Evolutionary conservation across 148 eudicot genomes (phyloP).

Genomic region (Fallopia convolvulus): DNA sequence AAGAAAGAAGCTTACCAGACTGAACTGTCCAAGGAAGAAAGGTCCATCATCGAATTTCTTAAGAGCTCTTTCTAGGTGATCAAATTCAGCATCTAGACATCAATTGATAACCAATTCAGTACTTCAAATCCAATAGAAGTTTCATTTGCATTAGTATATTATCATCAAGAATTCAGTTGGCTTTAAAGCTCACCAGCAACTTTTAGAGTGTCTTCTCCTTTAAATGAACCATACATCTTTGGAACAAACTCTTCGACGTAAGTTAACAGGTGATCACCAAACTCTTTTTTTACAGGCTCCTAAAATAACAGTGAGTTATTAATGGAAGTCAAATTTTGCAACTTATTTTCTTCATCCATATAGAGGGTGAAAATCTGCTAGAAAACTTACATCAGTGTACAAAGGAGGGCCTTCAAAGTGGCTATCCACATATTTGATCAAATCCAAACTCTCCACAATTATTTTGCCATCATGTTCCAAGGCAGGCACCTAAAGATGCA

Average conservation of each 20-base stretch:
- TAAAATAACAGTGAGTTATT: neutral
- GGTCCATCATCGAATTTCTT: slow-evolving; percentile 70
- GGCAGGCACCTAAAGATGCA: slow-evolving; percentile 47
- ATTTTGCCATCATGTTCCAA: slow-evolving; percentile 62
- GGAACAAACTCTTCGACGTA: slow-evolving; percentile 28
- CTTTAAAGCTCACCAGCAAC: slow-evolving; percentile 35
- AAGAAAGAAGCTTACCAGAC: slow-evolving; percentile 42
- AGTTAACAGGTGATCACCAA: slow-evolving; percentile 55
- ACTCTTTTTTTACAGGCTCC: slow-evolving; percentile 64
- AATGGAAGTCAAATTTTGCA: neutral
- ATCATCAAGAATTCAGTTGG: neutral
- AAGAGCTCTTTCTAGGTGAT: slow-evolving; percentile 66
- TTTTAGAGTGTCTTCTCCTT: slow-evolving; percentile 33
- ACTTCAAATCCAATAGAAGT: neutral
- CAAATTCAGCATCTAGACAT: slow-evolving; percentile 45
- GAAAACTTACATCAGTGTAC: slow-evolving; percentile 46
- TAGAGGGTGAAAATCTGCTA: neutral
- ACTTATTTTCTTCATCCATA: neutral
- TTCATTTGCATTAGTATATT: neutral
- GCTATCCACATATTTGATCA: slow-evolving; percentile 52
- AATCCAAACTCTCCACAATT: slow-evolving; percentile 66
- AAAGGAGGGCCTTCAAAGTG: slow-evolving; percentile 76
- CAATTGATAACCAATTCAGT: neutral
- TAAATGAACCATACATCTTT: slow-evolving; percentile 26
- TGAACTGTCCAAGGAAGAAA: slow-evolving; percentile 81